Percentiles rank a stretch among this genome's conserved stretches.
phyloP scores from a whole-genome alignment of 225 moss, liverwort and hornwort species.

The Straminergon stramineum region DNA sequence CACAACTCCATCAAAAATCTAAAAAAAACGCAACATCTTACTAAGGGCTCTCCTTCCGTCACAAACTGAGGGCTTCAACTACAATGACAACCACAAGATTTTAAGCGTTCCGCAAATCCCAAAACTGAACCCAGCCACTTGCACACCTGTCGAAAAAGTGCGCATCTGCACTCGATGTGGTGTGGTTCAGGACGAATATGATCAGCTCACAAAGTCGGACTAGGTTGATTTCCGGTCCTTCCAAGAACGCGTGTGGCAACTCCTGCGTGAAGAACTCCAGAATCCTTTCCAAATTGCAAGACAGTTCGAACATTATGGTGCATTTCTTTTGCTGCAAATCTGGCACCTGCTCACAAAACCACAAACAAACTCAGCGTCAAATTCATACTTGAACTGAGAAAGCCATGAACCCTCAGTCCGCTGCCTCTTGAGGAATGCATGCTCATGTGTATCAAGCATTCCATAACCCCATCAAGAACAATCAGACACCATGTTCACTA shows the following conservation, averaged over 20 bases:
- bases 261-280: constrained; percentile 96
- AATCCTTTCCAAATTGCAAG: constrained; percentile 94
- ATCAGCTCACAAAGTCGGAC: constrained; percentile 91
- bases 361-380: not conserved
- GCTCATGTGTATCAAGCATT: too few species aligned
- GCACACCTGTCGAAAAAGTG: constrained; percentile 79
- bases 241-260: constrained; percentile 71
- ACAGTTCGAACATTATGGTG: constrained; percentile 91
- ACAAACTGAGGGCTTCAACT: not conserved
- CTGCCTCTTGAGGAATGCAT: not conserved
- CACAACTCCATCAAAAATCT: not conserved
- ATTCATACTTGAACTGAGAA: not conserved
- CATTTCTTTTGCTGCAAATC: constrained; percentile 89
- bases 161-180: constrained; percentile 80
- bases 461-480: not conserved
- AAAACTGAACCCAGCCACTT: not conserved
- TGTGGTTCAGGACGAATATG: constrained; percentile 89
- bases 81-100: not conserved
- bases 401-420: too few species aligned
- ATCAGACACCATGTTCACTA: not conserved
- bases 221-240: constrained; percentile 89
- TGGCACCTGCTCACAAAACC: constrained; percentile 37
- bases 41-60: not conserved
- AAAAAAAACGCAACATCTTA: not conserved
- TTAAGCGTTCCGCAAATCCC: not conserved